A percentile compares a stretch with the other conserved stretches of the same genome.
Evolutionary conservation across 2,329 filamentous ascomycete species (phyloP).

Genomic region (Epicoccum nigrum): DNA sequence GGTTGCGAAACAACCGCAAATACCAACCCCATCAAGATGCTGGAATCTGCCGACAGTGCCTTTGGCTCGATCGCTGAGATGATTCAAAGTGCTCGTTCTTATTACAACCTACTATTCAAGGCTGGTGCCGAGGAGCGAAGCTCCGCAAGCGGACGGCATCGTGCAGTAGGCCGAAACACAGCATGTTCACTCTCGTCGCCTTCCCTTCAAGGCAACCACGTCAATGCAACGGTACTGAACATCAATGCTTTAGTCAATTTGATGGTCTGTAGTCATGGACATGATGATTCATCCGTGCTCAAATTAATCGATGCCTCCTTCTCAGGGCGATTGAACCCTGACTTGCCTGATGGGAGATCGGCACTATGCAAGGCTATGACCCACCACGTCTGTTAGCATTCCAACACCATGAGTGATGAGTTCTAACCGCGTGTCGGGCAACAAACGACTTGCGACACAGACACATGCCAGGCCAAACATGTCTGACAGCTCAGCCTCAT

Average conservation of each 20-base stretch:
- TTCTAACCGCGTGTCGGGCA: not conserved
- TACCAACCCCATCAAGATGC: not conserved
- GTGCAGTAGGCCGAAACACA: conserved; percentile 26
- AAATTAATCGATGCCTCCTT: not conserved
- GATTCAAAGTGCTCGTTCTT: not conserved
- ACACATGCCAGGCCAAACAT: conserved; percentile 10
- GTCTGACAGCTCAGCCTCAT: conserved; percentile 20
- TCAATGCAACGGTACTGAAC: not conserved
- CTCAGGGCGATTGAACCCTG: not conserved
- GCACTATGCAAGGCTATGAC: conserved; percentile 1
- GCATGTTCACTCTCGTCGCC: conserved; percentile 16
- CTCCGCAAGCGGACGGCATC: conserved; percentile 17
- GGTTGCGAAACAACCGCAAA: not conserved
- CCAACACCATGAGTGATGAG: conserved; percentile 1
- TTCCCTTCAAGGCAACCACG: conserved; percentile 1
- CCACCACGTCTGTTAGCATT: conserved; percentile 4
- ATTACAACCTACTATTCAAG: conserved; percentile 1
- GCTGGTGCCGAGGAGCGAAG: conserved; percentile 5
- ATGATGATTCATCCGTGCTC: too few relatives aligned
- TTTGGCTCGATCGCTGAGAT: not conserved
- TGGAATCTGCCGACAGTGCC: not conserved
- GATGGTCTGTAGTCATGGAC: too few relatives aligned
- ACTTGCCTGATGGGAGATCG: not conserved
- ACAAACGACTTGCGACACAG: conserved; percentile 2
- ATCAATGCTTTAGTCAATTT: too few relatives aligned